phyloP scores from a whole-genome alignment of 257 asterid genomes.

The Echium plantagineum region DNA sequence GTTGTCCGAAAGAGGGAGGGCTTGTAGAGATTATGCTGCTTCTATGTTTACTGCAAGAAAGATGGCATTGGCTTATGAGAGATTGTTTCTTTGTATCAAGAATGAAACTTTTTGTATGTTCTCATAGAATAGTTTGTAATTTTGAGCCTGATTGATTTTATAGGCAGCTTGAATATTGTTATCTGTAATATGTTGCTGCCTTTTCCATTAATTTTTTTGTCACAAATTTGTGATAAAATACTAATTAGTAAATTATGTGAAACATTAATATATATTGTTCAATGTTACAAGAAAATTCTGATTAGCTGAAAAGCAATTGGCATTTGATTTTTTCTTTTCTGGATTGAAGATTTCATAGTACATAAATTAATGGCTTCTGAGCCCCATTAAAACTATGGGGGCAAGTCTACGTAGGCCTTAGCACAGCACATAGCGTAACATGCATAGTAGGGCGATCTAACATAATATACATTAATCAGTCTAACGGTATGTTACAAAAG shows the following conservation, averaged over 20 bases:
- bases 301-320: too few relatives aligned
- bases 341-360: too few relatives aligned
- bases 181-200: background rate
- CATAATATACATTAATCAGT: background rate
- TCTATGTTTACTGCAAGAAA: constrained; percentile 78
- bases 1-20: constrained; percentile 60
- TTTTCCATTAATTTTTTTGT: background rate
- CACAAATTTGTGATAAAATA: too few relatives aligned
- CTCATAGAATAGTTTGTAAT: constrained; percentile 16
- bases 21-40: constrained; percentile 58
- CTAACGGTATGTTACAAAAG: background rate
- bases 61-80: constrained; percentile 89
- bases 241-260: too few relatives aligned
- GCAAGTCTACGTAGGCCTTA: too few relatives aligned
- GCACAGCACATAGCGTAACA: too few relatives aligned
- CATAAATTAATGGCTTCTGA: too few relatives aligned
- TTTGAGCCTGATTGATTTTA: background rate
- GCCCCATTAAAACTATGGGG: too few relatives aligned
- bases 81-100: constrained; percentile 74
- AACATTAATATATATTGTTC: too few relatives aligned
- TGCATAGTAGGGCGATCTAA: too few relatives aligned
- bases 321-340: too few relatives aligned
- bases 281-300: too few relatives aligned
- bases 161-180: background rate
- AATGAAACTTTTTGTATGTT: constrained; percentile 60